These are phyloP conservation scores for Selenicereus undatus DNA, from an alignment of 148 eudicot genomes.

Conservation along the genomic window DNA sequence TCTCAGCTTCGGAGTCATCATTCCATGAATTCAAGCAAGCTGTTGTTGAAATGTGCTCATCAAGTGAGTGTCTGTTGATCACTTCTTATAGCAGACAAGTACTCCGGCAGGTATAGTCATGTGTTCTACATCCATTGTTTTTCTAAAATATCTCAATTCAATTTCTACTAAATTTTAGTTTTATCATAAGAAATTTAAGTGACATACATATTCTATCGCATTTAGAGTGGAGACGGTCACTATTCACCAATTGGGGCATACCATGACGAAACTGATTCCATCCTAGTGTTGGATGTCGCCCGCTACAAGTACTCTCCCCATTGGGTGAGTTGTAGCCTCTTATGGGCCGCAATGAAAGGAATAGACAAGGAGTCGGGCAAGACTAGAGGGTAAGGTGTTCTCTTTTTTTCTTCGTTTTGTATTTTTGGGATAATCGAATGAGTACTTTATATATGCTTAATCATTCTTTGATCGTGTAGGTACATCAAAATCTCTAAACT, in stretches of 20 bases:
- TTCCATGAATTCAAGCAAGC: background rate
- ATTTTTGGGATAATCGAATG: background rate
- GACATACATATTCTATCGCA: background rate
- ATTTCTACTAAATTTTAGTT: background rate
- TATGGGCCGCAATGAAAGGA: background rate
- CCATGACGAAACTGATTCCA: background rate
- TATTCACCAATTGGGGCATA: slow-evolving; percentile 3
- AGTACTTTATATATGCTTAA: too few relatives aligned
- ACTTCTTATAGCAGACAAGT: background rate
- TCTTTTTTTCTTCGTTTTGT: too few relatives aligned
- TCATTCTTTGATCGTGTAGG: too few relatives aligned
- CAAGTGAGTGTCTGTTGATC: background rate
- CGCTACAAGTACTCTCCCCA: slow-evolving; percentile 14
- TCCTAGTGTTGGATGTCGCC: background rate
- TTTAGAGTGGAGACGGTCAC: slow-evolving; percentile 9
- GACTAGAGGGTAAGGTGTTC: background rate
- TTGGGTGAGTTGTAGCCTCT: background rate
- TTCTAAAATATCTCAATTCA: too few relatives aligned
- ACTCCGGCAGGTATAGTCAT: background rate
- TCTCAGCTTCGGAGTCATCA: background rate
- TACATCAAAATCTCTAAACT: too few relatives aligned
- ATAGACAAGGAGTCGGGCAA: background rate
- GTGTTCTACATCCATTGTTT: too few relatives aligned
- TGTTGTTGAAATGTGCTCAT: background rate
- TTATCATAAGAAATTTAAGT: too few relatives aligned